Base-by-base conservation (phyloP, 78 protist species). In the Emiliania huxleyi region DNA sequence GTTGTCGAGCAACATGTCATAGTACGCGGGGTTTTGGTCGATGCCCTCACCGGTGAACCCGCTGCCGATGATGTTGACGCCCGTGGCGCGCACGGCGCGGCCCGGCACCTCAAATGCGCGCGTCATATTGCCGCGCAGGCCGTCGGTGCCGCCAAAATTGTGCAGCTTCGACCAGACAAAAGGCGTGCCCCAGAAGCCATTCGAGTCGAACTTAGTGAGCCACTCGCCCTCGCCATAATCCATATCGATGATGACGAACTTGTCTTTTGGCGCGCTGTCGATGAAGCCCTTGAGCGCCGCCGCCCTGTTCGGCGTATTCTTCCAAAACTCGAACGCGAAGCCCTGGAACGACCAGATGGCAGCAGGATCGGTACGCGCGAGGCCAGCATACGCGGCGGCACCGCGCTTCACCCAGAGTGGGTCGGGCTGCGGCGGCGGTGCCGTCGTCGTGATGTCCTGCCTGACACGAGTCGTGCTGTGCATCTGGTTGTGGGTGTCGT, bases 11-110 rank as follows among this genome's bases (percentile, higher is more conserved):
- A 75, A 2, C 22, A 75, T 5, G 42, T 75, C 84, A 19, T 75
- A 75, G 84, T 35, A 75, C 84, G 44, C 84, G 22, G 84, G 43
- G 84, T 75, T 75, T 42, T 75, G 84, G 43, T 75, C 84, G 38
- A 75, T 75, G 23, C 84, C 84, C 84, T 75, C 84, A 26, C 12
- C 2, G 22, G 84, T 75, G 84, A 75, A 75, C 44, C 84, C 84
- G n/a, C 42, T 35, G 38, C 84, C 84, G 26, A n/a, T 2, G 11
- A 75, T 11, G 44, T 29, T 37, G 42, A 35, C 42, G 37, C 44
- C 35, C 48, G 48, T 18, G 44, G 2, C 43, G 4, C 19, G 18
- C 22, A 75, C 4, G 3, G 84, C 84, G 11, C 19, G 42, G 44
- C 22, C 4, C 42, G 84, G 84, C 42, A 75, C 5, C 19, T 3